phyloP scores from a whole-genome alignment of 495 filamentous ascomycete species.

The Mycothermus thermophilus region DNA sequence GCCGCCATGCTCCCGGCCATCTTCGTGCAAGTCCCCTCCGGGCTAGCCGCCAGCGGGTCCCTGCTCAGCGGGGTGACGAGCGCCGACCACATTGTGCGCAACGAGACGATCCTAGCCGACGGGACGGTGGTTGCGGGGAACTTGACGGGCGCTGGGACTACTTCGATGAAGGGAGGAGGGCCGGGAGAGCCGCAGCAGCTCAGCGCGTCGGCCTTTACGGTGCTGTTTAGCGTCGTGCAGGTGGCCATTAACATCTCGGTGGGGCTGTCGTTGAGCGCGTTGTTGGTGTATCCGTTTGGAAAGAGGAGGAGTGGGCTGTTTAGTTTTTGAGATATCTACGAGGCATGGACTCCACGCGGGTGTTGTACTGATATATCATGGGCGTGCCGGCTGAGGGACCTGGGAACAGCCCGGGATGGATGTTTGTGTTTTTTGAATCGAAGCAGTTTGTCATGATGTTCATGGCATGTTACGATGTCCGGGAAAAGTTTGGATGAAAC shows the following conservation, averaged over 20 bases:
- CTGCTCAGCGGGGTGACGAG: slow-evolving; percentile 73
- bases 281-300: slow-evolving; percentile 82
- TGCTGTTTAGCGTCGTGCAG: slow-evolving; percentile 78
- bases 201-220: slow-evolving; percentile 64
- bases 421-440: too few relatives aligned
- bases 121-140: slow-evolving; percentile 14
- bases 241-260: slow-evolving; percentile 89
- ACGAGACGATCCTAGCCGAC: slow-evolving; percentile 22
- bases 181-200: slow-evolving; percentile 13
- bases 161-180: neutral
- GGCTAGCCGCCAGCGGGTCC: slow-evolving; percentile 71
- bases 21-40: slow-evolving; percentile 86
- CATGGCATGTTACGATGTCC: too few relatives aligned
- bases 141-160: too few relatives aligned
- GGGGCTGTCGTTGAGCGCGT: slow-evolving; percentile 70
- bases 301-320: slow-evolving; percentile 85
- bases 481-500: too few relatives aligned
- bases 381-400: too few relatives aligned
- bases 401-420: too few relatives aligned
- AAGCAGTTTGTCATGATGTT: too few relatives aligned
- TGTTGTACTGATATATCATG: too few relatives aligned
- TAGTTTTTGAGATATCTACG: slow-evolving; percentile 71
- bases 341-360: too few relatives aligned
- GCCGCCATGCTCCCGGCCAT: slow-evolving; percentile 85
- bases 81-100: slow-evolving; percentile 59